phyloP scores from a whole-genome alignment of 2,329 filamentous ascomycete genomes.

The Penicillium freii region DNA sequence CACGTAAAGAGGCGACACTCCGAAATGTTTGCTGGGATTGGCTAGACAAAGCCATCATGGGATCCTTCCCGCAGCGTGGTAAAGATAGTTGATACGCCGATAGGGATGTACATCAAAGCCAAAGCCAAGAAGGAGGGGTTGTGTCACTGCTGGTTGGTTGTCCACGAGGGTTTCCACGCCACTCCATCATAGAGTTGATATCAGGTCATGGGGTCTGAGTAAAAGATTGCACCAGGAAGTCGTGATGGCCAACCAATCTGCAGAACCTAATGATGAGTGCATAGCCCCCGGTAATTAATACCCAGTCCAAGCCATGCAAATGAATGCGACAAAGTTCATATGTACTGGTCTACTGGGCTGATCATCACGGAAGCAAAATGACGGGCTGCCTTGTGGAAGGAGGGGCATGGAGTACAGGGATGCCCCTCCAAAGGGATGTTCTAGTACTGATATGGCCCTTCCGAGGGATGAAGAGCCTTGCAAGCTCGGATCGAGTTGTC shows the following conservation, averaged over 20 bases:
- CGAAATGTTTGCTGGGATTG: not conserved
- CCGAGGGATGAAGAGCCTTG: not conserved
- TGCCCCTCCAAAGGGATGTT: conserved; percentile 8
- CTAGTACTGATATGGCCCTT: not conserved
- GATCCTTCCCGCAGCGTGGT: conserved; percentile 1
- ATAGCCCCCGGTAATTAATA: not conserved
- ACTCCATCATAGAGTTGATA: conserved; percentile 11
- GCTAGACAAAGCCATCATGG: conserved; percentile 4
- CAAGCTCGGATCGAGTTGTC: not conserved
- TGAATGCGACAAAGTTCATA: not conserved
- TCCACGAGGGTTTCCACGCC: conserved; percentile 4
- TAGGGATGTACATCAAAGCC: not conserved
- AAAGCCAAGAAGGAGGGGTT: conserved; percentile 7
- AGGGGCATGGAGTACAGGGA: not conserved
- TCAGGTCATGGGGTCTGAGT: conserved; percentile 7
- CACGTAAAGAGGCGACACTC: conserved; percentile 1
- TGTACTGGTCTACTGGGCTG: not conserved
- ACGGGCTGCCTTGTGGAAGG: not conserved
- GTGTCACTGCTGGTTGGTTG: conserved; percentile 7
- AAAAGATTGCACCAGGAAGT: conserved; percentile 2
- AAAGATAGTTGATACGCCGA: conserved; percentile 3
- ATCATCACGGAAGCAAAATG: conserved; percentile 2
- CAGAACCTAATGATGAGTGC: not conserved
- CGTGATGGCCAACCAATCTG: conserved; percentile 4
- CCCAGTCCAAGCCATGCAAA: not conserved